Base-by-base conservation (phyloP, 2,329 filamentous ascomycete species). In the Colletotrichum acutatum region DNA sequence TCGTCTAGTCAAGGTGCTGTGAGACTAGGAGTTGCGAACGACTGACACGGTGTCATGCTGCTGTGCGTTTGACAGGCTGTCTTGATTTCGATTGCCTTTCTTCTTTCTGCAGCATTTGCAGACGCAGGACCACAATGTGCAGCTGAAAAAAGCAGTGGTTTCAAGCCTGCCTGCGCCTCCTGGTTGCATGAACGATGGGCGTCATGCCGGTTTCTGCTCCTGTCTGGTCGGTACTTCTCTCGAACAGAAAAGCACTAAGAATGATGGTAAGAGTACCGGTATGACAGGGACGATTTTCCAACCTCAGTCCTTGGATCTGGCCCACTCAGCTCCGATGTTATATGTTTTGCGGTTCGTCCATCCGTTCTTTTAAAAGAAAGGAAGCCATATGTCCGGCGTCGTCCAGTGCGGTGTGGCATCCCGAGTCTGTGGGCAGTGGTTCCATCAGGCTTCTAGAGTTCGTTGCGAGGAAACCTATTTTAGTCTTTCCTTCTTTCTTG, bases 91-190 rank as follows among this genome's bases (percentile, higher is more conserved):
- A 26, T 46, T 42, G 34, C 42, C 28, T 30, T 6, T 28, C 28
- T 7, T 61, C 14, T 49, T 61, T 46, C 59, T 46, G 59, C 59
- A 37, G 46, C n/a, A n/a, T 22, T 42, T 52, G 60, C 19, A 49
- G 32, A 57, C 30, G 12, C 32, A 37, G 56, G 49, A 66, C 22
- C 42, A 37, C 58, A 14, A 59, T n/a, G 58, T 53, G 28, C n/a
- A 59, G 60, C 42, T 42, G 56, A 57, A 52, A 63, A 68, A 34
- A 16, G 14, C 60, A 52, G 28, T 26, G 52, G 69, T 72, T 72
- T 72, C 69, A 72, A 72, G 69, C 65, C 56, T 42, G 58, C 53
- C 69, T 72, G 69, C 69, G 58, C 69, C 65, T 72, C 65, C 30
- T 32, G 53, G 53, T 22, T 63, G 69, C 69, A 72, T 72, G 59